These are phyloP conservation scores for Ramalina intermedia DNA, from an alignment of 495 filamentous ascomycete genomes.

Conservation along the genomic window DNA sequence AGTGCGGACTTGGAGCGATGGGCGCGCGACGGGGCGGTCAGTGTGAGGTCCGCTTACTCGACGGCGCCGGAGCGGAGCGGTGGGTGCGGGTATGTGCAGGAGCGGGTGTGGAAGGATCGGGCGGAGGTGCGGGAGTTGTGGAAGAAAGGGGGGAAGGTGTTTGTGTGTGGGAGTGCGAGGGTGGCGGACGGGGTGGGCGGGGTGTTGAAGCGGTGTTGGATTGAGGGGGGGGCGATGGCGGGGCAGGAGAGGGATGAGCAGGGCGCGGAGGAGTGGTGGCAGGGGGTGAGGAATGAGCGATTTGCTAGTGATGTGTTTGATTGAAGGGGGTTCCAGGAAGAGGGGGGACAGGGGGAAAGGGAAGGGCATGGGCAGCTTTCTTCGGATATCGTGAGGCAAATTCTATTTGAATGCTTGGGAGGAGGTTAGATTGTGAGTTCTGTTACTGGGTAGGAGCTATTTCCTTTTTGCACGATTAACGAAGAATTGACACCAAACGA, in stretches of 20 bases:
- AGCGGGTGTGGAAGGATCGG: conserved; percentile 38
- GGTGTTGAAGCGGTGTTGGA: conserved; percentile 34
- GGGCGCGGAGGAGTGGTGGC: conserved; percentile 22
- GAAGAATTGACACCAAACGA: too few relatives aligned
- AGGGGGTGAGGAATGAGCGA: conserved; percentile 38
- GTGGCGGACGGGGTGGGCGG: conserved; percentile 46
- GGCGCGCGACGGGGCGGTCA: conserved; percentile 42
- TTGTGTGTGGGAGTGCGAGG: conserved; percentile 49
- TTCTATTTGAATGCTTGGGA: too few relatives aligned
- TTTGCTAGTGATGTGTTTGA: conserved; percentile 60
- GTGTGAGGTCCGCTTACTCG: conserved; percentile 42
- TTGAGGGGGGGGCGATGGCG: conserved; percentile 22
- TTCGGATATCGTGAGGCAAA: too few relatives aligned
- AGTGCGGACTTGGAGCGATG: conserved; percentile 42
- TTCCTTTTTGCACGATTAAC: too few relatives aligned
- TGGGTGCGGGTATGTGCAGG: conserved; percentile 46
- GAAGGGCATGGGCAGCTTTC: too few relatives aligned
- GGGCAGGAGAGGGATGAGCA: conserved; percentile 5
- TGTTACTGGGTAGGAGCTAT: too few relatives aligned
- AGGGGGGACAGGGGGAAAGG: too few relatives aligned
- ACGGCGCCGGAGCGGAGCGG: conserved; percentile 19
- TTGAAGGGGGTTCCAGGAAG: conserved; percentile 9
- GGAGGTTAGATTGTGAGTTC: too few relatives aligned
- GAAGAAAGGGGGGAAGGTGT: conserved; percentile 44
- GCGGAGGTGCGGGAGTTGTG: conserved; percentile 39